A percentile compares a stretch with the other conserved stretches of the same genome.
Evolutionary conservation across 805 yeast species (phyloP).

Genomic region (Limtongozyma cylindracea): DNA sequence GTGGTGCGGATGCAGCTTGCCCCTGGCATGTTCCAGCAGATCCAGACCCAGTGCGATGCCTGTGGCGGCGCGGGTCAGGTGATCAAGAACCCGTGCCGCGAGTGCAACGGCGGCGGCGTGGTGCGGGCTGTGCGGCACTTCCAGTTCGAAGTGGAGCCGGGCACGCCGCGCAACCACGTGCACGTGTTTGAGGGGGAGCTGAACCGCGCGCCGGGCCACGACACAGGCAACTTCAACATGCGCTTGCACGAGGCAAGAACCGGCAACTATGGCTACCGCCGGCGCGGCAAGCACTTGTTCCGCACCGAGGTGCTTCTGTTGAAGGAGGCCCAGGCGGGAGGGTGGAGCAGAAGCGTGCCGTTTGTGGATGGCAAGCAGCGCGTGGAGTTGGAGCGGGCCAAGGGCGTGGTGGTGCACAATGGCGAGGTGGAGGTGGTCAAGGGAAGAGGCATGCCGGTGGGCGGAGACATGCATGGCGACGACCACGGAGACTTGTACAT

Average conservation of each 20-base stretch:
- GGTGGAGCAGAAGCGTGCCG: slow-evolving; percentile 47
- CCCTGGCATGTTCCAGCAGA: slow-evolving; percentile 60
- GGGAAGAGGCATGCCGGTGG: slow-evolving; percentile 73
- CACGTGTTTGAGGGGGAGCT: slow-evolving; percentile 51
- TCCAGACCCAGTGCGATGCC: slow-evolving; percentile 53
- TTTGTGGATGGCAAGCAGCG: slow-evolving; percentile 38
- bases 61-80: slow-evolving; percentile 62
- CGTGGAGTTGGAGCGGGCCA: slow-evolving; percentile 16
- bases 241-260: slow-evolving; percentile 25
- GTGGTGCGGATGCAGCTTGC: slow-evolving; percentile 52
- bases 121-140: slow-evolving; percentile 27
- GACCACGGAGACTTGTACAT: slow-evolving; percentile 8
- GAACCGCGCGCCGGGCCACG: slow-evolving; percentile 62
- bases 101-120: slow-evolving; percentile 52
- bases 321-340: slow-evolving; percentile 53
- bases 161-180: slow-evolving; percentile 33
- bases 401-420: slow-evolving; percentile 24
- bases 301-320: slow-evolving; percentile 57
- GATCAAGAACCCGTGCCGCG: slow-evolving; percentile 35
- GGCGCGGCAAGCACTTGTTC: slow-evolving; percentile 50
- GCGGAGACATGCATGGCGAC: slow-evolving; percentile 13
- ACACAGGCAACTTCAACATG: slow-evolving; percentile 60
- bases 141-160: slow-evolving; percentile 40
- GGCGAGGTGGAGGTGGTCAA: slow-evolving; percentile 51
- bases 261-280: slow-evolving; percentile 61